phyloP scores from a whole-genome alignment of 176 grass and related monocot genomes.

The Otatea glauca region DNA sequence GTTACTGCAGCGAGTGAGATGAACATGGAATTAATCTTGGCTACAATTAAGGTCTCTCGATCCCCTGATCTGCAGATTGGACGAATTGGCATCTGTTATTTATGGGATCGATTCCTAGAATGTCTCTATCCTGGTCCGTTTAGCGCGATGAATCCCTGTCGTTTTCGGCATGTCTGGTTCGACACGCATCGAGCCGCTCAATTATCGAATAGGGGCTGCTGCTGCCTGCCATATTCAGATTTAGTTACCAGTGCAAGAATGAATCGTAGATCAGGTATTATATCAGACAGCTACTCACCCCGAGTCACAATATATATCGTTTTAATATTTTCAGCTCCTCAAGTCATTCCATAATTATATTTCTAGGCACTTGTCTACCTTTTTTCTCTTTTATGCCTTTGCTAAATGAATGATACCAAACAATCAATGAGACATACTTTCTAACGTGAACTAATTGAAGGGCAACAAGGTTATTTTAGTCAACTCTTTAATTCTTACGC shows the following conservation, averaged over 20 bases:
- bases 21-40: not conserved
- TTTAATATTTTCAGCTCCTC: too few species aligned
- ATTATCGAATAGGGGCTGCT: not conserved
- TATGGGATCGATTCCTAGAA: slow-evolving; percentile 11
- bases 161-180: not conserved
- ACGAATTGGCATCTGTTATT: not conserved
- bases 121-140: not conserved
- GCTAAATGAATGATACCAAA: too few species aligned
- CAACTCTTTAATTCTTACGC: too few species aligned
- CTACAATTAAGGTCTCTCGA: not conserved
- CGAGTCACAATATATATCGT: too few species aligned
- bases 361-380: too few species aligned
- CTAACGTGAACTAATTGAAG: too few species aligned
- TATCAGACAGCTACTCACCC: too few species aligned
- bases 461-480: too few species aligned
- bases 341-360: too few species aligned
- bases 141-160: not conserved
- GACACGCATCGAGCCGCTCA: not conserved
- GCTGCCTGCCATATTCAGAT: not conserved
- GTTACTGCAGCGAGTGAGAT: not conserved
- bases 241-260: not conserved
- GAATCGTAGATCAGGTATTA: not conserved
- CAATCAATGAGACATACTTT: too few species aligned
- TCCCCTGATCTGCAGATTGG: not conserved
- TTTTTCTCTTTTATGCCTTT: too few species aligned